Base-by-base conservation (phyloP, 2,329 filamentous ascomycete genomes). In the Mariannaea elegans region DNA sequence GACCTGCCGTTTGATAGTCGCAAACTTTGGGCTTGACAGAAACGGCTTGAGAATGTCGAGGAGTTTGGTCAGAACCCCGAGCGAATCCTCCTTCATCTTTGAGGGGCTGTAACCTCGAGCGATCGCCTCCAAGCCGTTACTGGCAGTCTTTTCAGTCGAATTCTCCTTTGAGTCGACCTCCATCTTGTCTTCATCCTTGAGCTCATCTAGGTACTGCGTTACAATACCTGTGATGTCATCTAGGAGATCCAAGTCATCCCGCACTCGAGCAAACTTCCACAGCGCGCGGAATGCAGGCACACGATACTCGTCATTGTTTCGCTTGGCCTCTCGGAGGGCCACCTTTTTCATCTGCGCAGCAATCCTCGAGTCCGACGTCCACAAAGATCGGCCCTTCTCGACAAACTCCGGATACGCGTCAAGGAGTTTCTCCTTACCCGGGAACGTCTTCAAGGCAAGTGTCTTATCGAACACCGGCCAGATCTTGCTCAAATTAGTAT, bases 401-500 rank as follows among this genome's bases (percentile, higher is more conserved):
- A 91, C 87, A 68, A 98, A 95, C 58, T 87, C 85, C 4, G 93
- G 90, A 74, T 95, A 93, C 6, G 91, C 89, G 41, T 88, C 84
- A 3, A 98, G 81, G 29, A 99, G 86, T 66, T 87, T 88, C 76
- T 97, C 93, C 73, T 99, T 99, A 19, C 93, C 93, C 1, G 90
- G 85, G 82, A 97, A 99, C 1, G 94, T 97, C 82, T 97, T 98
- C 12, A 97, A 87, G 2, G 87, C 86, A 38, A 98, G 78, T 1
- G 92, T 88, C 71, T 90, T 92, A 64, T 97, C 92, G 46, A 97
- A 82, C 2, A 90, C 85, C 0, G 92, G 92, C 94, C 94, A 99
- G 19, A 97, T 80, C 14, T 80, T 78, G 65, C 83, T 80, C 16
- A 91, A 81, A 38, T 88, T 87, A 3, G 81, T 71, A 16, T 84